Conservation (phyloP, 768 basidiomycete species). For the Pluteus cervinus region DNA sequence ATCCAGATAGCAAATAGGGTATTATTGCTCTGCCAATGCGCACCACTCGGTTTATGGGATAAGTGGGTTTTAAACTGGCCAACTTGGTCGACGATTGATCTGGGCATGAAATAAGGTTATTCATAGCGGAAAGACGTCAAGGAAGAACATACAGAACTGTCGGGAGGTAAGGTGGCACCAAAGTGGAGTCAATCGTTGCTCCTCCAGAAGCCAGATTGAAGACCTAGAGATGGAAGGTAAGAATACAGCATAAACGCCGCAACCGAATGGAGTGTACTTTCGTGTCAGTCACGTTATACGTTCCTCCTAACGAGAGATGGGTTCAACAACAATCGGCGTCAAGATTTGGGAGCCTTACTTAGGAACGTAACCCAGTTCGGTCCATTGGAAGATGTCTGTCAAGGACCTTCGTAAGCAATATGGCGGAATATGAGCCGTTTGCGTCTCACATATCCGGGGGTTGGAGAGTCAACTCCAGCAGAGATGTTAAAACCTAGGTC, state of each 20-base stretch:
- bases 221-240: conserved; percentile 15
- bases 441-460: conserved; percentile 43
- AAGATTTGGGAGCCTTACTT: conserved; percentile 24
- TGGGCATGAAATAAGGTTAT: conserved; percentile 8
- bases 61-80: conserved; percentile 41
- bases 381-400: conserved; percentile 53
- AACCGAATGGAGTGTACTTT: conserved; percentile 26
- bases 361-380: conserved; percentile 57
- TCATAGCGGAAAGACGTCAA: background rate
- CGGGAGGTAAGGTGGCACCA: conserved; percentile 44
- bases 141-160: conserved; percentile 31
- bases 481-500: conserved; percentile 50
- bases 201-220: conserved; percentile 53
- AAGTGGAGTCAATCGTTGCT: conserved; percentile 49
- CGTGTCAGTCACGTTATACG: conserved; percentile 50
- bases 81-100: conserved; percentile 53
- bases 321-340: conserved; percentile 6
- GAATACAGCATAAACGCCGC: background rate
- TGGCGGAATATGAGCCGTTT: background rate
- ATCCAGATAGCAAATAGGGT: conserved; percentile 60
- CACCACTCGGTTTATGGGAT: conserved; percentile 35
- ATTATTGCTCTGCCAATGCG: conserved; percentile 46
- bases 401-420: background rate
- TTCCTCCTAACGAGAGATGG: conserved; percentile 26
- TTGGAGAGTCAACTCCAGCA: conserved; percentile 44